Evolutionary conservation across 495 filamentous ascomycete genomes (phyloP).

Genomic region (Parmelia sp.): DNA sequence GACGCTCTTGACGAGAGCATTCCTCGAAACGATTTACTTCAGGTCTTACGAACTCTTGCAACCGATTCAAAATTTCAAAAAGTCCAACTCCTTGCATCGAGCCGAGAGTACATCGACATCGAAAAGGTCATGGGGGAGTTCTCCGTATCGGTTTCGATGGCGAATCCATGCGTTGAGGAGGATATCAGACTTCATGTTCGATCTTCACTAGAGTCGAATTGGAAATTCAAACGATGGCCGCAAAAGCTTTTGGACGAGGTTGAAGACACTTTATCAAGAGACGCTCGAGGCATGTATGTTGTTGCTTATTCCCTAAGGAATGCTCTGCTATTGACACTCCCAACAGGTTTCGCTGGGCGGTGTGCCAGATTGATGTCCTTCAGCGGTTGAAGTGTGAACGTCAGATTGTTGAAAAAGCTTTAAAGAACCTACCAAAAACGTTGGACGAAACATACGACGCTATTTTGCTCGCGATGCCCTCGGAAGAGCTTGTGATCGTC

Average conservation of each 20-base stretch:
- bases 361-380: conserved; percentile 40
- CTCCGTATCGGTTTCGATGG: conserved; percentile 31
- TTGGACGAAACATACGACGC: conserved; percentile 39
- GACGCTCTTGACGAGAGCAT: conserved; percentile 36
- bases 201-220: conserved; percentile 20
- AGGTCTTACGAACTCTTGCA: conserved; percentile 25
- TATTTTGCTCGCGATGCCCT: conserved; percentile 30
- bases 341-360: conserved; percentile 41
- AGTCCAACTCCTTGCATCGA: conserved; percentile 37
- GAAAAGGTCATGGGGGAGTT: conserved; percentile 20
- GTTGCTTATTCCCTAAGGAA: too few relatives aligned
- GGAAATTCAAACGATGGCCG: conserved; percentile 26
- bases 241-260: conserved; percentile 26
- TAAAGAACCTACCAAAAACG: conserved; percentile 33
- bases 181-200: conserved; percentile 35
- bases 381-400: conserved; percentile 18
- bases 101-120: conserved; percentile 39
- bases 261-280: conserved; percentile 25
- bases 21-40: conserved; percentile 22
- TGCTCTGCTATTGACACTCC: neutral
- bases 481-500: conserved; percentile 28
- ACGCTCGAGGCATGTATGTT: conserved; percentile 39
- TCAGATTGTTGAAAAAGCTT: conserved; percentile 25
- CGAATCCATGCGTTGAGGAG: conserved; percentile 29
- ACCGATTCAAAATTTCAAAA: conserved; percentile 31